Evolutionary conservation across 768 basidiomycete species (phyloP).

Genomic region (Inosperma sp.): DNA sequence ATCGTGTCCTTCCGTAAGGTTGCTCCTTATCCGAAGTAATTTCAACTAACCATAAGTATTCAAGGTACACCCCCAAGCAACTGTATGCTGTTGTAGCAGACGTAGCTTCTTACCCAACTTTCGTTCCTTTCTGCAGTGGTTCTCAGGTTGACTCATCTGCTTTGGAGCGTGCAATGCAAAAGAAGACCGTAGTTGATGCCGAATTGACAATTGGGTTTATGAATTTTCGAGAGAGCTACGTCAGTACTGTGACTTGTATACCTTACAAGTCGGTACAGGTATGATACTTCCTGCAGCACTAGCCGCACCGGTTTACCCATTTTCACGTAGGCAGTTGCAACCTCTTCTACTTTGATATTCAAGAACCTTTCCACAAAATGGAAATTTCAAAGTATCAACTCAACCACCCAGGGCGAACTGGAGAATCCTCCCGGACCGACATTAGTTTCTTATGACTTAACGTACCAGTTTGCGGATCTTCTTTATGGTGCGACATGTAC

Average conservation of each 20-base stretch:
- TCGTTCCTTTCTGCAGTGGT: slow-evolving; percentile 83
- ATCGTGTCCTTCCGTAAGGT: slow-evolving; percentile 82
- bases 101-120: slow-evolving; percentile 78
- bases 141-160: slow-evolving; percentile 56
- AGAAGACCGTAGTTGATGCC: slow-evolving; percentile 59
- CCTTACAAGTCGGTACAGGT: slow-evolving; percentile 82
- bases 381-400: slow-evolving; percentile 16
- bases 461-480: slow-evolving; percentile 84
- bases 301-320: not conserved
- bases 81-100: slow-evolving; percentile 86
- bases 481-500: slow-evolving; percentile 79
- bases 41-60: slow-evolving; percentile 10
- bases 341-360: slow-evolving; percentile 23
- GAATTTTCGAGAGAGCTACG: slow-evolving; percentile 80
- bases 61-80: slow-evolving; percentile 71
- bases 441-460: slow-evolving; percentile 77
- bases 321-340: slow-evolving; percentile 19
- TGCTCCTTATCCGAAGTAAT: slow-evolving; percentile 17
- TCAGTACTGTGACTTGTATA: slow-evolving; percentile 75
- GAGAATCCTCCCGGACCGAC: slow-evolving; percentile 47
- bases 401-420: not conserved
- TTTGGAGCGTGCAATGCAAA: slow-evolving; percentile 20
- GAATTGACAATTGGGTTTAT: slow-evolving; percentile 89
- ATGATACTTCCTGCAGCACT: slow-evolving; percentile 24
- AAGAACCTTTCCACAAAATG: slow-evolving; percentile 25